Evolutionary conservation across 2,329 filamentous ascomycete genomes (phyloP).

Genomic region (Pestalotiopsis sp.): DNA sequence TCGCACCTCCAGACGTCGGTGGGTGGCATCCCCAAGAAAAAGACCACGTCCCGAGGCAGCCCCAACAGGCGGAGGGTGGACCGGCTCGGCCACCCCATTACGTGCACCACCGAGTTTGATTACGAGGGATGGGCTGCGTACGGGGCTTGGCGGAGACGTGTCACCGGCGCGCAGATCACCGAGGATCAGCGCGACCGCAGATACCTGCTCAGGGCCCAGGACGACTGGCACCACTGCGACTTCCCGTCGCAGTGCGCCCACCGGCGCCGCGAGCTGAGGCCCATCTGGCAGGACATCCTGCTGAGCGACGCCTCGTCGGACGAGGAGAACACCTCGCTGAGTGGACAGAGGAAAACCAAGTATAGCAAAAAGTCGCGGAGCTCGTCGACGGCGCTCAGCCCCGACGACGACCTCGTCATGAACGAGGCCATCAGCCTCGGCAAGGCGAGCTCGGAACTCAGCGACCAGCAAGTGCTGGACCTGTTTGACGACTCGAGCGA

Average conservation of each 20-base stretch:
- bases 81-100: neutral
- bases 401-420: constrained; percentile 6
- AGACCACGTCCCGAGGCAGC: neutral
- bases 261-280: neutral
- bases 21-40: neutral
- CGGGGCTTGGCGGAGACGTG: neutral
- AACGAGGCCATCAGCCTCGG: constrained; percentile 1
- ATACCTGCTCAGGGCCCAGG: neutral
- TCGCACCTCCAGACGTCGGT: neutral
- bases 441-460: neutral
- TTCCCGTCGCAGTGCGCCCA: constrained; percentile 5
- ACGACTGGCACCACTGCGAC: constrained; percentile 7
- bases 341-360: no score
- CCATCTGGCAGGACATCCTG: neutral
- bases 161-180: neutral
- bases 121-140: constrained; percentile 5
- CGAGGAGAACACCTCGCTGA: neutral
- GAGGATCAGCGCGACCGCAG: neutral
- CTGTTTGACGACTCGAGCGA: neutral
- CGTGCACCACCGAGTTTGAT: constrained; percentile 3
- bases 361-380: neutral
- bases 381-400: neutral
- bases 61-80: neutral
- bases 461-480: neutral
- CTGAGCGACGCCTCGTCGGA: neutral